Evolutionary conservation across 2,329 filamentous ascomycete species (phyloP), one percentile per base, ranked within the genome.

Genomic region (Magnaporthales sp.): DNA sequence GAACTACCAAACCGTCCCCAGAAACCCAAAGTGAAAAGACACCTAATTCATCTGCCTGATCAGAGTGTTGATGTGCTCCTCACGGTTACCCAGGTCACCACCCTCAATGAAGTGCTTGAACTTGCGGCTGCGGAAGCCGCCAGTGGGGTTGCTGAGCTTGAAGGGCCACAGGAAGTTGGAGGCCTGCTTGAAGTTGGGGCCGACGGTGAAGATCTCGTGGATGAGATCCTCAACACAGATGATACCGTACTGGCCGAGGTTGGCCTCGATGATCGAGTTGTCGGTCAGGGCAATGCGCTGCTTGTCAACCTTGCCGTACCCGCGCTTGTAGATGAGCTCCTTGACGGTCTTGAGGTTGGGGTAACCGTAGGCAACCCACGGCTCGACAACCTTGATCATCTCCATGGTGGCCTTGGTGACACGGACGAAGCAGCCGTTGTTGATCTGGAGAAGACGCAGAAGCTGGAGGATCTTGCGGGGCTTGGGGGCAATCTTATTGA

Each of bases 401-500:
- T 96, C 92, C 77, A 88, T 84, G 77, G 94, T 98, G 73, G 95
- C 95, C 91, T 98, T 99, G 85, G 93, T 98, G 78, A 97, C 86
- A 78, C 89, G 90, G 83, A 99, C 86, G 85, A 99, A 99, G 82
- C 97, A 92, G 83, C 94, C 95, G 83, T 97, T 98, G 92, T 99
- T 99, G 91, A 99, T 99, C 87, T 99, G 95, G 77, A 99, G 90
- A 73, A 99, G 92, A 87, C 95, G 94, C 80, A 99, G 93, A 70
- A 99, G 92, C 86, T 99, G 95, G 76, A 99, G 89, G 79, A 97
- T 98, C 90, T 99, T 99, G 88, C 95, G 93, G 83, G 96, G 96
- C 91, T 99, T 98, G 76, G 95, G 95, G 80, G 96, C 89, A 77
- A 99, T 98, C 91, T 99, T 99, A 92, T 98, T 98, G 93, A 99